These are phyloP conservation scores for Phytophthora kernoviae DNA, from an alignment of 352 stramenopile species.

Conservation along the genomic window DNA sequence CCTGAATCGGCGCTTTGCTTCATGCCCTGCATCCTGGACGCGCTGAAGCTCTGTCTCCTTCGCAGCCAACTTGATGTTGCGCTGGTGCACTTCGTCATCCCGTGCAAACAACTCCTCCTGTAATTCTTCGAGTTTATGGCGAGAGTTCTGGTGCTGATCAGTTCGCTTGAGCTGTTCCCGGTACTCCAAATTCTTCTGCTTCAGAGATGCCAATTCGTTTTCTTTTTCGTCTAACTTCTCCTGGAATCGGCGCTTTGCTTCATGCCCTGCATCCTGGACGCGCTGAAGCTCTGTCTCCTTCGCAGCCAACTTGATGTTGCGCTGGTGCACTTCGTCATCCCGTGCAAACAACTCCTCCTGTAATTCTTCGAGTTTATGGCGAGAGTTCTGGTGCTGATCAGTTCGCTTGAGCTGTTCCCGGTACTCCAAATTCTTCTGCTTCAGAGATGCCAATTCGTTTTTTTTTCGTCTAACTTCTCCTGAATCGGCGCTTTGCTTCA, in stretches of 20 bases:
- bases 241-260: conserved; percentile 29
- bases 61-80: not conserved
- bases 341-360: conserved; percentile 39
- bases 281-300: conserved; percentile 33
- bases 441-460: conserved; percentile 31
- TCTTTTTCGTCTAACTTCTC: conserved; percentile 30
- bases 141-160: conserved; percentile 26
- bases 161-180: conserved; percentile 31
- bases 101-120: not conserved
- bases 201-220: conserved; percentile 31
- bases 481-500: conserved; percentile 25
- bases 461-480: conserved; percentile 30
- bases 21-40: conserved; percentile 6
- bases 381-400: conserved; percentile 26
- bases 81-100: not conserved
- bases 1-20: conserved; percentile 25
- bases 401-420: conserved; percentile 31
- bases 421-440: conserved; percentile 35
- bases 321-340: conserved; percentile 36
- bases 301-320: conserved; percentile 35
- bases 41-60: too few relatives aligned
- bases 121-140: conserved; percentile 8
- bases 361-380: conserved; percentile 43
- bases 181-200: conserved; percentile 34
- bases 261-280: conserved; percentile 14